Evolutionary conservation across 2,329 filamentous ascomycete genomes (phyloP), one percentile per base, ranked within the genome.

Genomic region (Nemania bipapillata): DNA sequence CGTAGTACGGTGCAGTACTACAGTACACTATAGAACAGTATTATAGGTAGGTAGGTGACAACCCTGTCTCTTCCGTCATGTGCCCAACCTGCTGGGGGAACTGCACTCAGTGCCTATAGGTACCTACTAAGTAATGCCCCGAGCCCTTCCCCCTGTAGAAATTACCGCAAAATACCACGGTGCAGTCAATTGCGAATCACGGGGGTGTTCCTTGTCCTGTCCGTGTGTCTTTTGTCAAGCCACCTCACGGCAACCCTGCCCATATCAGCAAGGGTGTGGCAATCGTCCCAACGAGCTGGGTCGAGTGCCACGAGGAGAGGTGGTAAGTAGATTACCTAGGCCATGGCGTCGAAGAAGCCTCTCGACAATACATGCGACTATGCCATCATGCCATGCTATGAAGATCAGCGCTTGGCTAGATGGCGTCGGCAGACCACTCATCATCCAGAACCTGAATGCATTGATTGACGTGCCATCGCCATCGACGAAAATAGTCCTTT

Each of bases 281-380:
- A 63, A 67, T 70, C 63, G 73, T 73, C 70, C 74, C 74, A 74
- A 67, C 72, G 30, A 64, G 71, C 68, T 58, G 73, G 74, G 69
- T 72, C 74, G 63, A 65, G 72, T 72, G 74, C 74, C 74, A 75
- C 74, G 69, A 70, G 71, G 69, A 63, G 63, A 28, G 58, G 66
- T 56, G 45, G 66, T 56, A 54, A 24, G 17, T 54, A 59, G 45
- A 58, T 63, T 69, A n/a, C n/a, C n/a, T n/a, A 42, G 61, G 35
- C 57, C 50, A 63, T 59, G 66, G 65, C 62, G 66, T 71, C 53
- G 42, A 65, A 63, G 50, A 60, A 59, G 47, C 54, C 35, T 60
- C 65, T 50, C 49, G 22, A 4, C 2, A 17, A 17, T 45, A 8
- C 3, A 12, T 40, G 12, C 35, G 35, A n/a, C 17, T n/a, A 45